Conservation (phyloP, 371 early-diverging fungal species). For the Lichtheimia ramosa region DNA sequence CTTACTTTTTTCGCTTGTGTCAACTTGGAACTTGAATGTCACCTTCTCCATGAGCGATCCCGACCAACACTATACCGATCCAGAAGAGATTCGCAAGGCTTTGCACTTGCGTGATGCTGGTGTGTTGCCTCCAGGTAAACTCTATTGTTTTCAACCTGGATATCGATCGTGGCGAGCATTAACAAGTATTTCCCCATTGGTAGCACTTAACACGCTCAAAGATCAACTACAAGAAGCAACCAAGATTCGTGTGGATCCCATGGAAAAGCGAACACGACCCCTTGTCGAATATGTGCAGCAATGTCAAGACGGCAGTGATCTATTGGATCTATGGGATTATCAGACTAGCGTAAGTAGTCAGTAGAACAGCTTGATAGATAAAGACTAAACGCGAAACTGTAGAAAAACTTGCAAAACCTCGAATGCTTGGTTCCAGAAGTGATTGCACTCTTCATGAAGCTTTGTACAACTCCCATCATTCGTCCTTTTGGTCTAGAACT, state of each 20-base stretch:
- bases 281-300: slow-evolving; percentile 49
- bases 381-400: not conserved
- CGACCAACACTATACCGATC: not conserved
- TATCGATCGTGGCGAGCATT: not conserved
- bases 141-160: not conserved
- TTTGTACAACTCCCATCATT: slow-evolving; percentile 47
- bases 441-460: slow-evolving; percentile 37
- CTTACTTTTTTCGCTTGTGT: too few relatives aligned
- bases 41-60: not conserved
- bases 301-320: slow-evolving; percentile 31
- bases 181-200: not conserved
- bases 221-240: slow-evolving; percentile 33
- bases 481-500: slow-evolving; percentile 44
- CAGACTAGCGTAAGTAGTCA: slow-evolving; percentile 31
- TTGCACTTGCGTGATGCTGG: slow-evolving; percentile 1
- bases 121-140: not conserved
- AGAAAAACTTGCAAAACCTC: slow-evolving; percentile 41
- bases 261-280: slow-evolving; percentile 36
- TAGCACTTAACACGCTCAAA: slow-evolving; percentile 6
- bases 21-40: too few relatives aligned
- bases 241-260: slow-evolving; percentile 41
- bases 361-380: not conserved
- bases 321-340: slow-evolving; percentile 45
- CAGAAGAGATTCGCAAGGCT: not conserved
- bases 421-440: slow-evolving; percentile 47